Evolutionary conservation across 2,329 filamentous ascomycete species (phyloP), one percentile per base, ranked within the genome.

Genomic region (Eurotiales sp.): DNA sequence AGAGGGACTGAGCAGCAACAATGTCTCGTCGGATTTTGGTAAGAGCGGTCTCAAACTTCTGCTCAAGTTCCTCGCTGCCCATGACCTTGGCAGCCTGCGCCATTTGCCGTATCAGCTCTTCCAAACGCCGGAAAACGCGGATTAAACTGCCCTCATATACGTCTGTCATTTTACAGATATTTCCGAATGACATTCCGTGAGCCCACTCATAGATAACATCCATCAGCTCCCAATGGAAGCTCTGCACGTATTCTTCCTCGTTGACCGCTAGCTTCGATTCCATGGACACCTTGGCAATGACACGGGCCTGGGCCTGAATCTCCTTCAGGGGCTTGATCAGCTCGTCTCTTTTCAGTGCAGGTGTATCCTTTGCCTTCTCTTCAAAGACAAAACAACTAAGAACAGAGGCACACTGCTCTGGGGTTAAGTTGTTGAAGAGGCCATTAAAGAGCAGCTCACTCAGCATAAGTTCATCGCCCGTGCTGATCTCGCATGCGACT

Each of bases 131-230:
- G 83, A 99, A 99, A 34, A 96, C 84, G 44, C 93, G 90, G 61
- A 99, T 97, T 55, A 99, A 77, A 53, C 90, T 96, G 54, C 93
- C 93, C 75, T 99, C 93, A 71, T 96, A 99, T 23, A 92, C 89
- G 62, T 96, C 92, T 23, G 93, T 97, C 91, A 99, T 96, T 89
- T 95, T 95, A 74, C 93, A 97, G 56, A 99, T 96, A 61, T 96
- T 85, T 1, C 88, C 84, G 75, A 99, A 99, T 0, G 88, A 84
- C 60, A 87, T 87, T 45, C 92, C 93, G 59, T 93, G 87, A 4
- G 90, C 86, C 93, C 93, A 99, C 5, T 87, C 81, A 64, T 85
- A 88, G 3, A 99, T 91, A 30, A 96, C 93, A 65, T 96, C 92
- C 92, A 99, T 97, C 46, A 99, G 77, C 75, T 97, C 86, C 77